Evolutionary conservation across 139 green algal genomes (phyloP), one percentile per base, ranked within the genome.

Genomic region (Microglena sp.): DNA sequence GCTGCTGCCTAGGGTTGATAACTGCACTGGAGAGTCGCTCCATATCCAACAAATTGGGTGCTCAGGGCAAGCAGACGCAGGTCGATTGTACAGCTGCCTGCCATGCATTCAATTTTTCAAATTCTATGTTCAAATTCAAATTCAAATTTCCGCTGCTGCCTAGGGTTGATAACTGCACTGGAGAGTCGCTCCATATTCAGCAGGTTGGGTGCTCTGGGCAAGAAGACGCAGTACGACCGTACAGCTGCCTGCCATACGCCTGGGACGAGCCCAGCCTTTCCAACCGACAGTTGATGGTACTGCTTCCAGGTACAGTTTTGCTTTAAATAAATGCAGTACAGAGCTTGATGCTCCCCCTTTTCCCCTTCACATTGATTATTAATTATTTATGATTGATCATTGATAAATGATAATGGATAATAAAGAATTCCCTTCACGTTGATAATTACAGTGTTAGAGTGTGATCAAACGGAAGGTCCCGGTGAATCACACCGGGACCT

Each of bases 1-100:
- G n/a, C n/a, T n/a, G n/a, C n/a, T n/a, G n/a, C n/a, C n/a, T 57
- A 74, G 89, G n/a, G 73, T 95, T 21, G 89, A 95, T 66, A 95
- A 95, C 72, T 92, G 79, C 80, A 86, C 86, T 1, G 58, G 66
- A 18, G 75, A 87, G 62, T 78, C 62, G 31, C 72, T 95, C 33
- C 77, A 89, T 30, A 71, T 84, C 8, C 77, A 79, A 33, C 86
- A 92, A 61, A n/a, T n/a, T n/a, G n/a, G n/a, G n/a, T n/a, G n/a
- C n/a, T n/a, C n/a, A n/a, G n/a, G n/a, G n/a, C n/a, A n/a, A n/a
- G n/a, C n/a, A n/a, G n/a, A n/a, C n/a, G 55, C 33, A 31, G 5
- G 53, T 66, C 5, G n/a, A n/a, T 50, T 29, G 65, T 33, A 65
- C 66, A 64, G 57, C 22, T 64, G 6, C 24, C 26, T 46, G 40